Evolutionary conservation across 2,329 filamentous ascomycete genomes (phyloP), one percentile per base, ranked within the genome.

Genomic region (Cordyceps sp.): DNA sequence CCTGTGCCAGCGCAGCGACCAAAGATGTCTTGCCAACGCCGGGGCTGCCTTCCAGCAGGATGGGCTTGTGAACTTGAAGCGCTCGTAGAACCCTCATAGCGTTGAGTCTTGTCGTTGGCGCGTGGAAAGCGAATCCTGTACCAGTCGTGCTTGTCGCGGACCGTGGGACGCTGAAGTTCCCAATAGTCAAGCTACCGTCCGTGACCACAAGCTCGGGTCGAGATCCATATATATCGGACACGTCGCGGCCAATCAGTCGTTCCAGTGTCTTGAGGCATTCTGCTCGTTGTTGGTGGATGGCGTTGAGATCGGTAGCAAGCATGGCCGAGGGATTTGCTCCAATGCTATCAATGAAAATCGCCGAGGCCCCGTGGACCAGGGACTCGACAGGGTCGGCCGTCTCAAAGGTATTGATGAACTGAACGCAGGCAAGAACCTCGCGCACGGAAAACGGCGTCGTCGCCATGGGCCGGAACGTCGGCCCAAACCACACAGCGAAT

Each of bases 1-100:
- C 75, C 42, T 71, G 69, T 2, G 92, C 81, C 29, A 98, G 62
- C 1, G 90, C 86, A 29, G 79, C 78, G 16, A 99, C 74, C 12
- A 99, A 66, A 2, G 88, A 93, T 0, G 90, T 99, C 60, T 98
- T 99, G 34, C 90, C 90, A 16, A 99, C 90, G 49, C 90, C 90
- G n/a, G 90, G 90, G 44, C 82, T 94, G 23, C 92, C 90, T 58
- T 99, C 90, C 3, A 99, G 69, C 6, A 98, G 65, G 33, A 98
- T 88, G 3, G 90, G 88, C 49, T 94, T 94, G 32, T 73, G 66
- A 33, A 93, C 73, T 46, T 93, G 85, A 37, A 98, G 61, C 12
- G 88, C 92, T 39, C 90, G 76, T 34, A 92, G 70, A 21, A 98
- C 78, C 49, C 90, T 72, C 73, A 96, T 88, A 1, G 80, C 79